Conservation (phyloP, 192 early-diverging fungal genomes). For the Backusella tuberculispora region DNA sequence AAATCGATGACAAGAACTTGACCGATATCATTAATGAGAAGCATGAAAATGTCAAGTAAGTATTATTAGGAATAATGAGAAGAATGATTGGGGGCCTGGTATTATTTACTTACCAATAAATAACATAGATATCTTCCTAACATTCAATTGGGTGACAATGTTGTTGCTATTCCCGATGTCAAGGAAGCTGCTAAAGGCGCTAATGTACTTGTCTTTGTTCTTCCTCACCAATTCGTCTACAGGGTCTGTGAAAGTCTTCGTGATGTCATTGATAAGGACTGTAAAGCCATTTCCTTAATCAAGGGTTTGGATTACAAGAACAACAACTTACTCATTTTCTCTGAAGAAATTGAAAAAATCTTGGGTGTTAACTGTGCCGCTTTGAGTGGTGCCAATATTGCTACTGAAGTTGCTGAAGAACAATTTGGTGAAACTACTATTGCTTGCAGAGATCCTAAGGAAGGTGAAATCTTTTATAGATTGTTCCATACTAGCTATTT, state of each 20-base stretch:
- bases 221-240: conserved; percentile 92
- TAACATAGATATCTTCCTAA: conserved; percentile 75
- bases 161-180: conserved; percentile 83
- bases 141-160: conserved; percentile 78
- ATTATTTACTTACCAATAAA: not conserved
- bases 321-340: conserved; percentile 12
- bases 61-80: not conserved
- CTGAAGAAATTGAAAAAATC: conserved; percentile 27
- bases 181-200: conserved; percentile 74
- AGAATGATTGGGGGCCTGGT: not conserved
- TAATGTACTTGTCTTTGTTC: conserved; percentile 89
- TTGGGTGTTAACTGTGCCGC: conserved; percentile 21
- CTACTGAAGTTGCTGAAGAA: conserved; percentile 90
- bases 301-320: conserved; percentile 51
- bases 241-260: conserved; percentile 75
- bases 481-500: conserved; percentile 90
- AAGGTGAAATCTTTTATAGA: conserved; percentile 71
- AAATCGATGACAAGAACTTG: conserved; percentile 76
- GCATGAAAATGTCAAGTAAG: conserved; percentile 86
- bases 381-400: conserved; percentile 69
- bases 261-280: conserved; percentile 65
- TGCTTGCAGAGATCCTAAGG: conserved; percentile 66
- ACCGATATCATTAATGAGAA: conserved; percentile 92
- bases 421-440: conserved; percentile 95
- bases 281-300: conserved; percentile 90